These are phyloP conservation scores for Cyberlindnera xishuangbannaensis DNA, from an alignment of 805 yeast species.

Conservation along the genomic window DNA sequence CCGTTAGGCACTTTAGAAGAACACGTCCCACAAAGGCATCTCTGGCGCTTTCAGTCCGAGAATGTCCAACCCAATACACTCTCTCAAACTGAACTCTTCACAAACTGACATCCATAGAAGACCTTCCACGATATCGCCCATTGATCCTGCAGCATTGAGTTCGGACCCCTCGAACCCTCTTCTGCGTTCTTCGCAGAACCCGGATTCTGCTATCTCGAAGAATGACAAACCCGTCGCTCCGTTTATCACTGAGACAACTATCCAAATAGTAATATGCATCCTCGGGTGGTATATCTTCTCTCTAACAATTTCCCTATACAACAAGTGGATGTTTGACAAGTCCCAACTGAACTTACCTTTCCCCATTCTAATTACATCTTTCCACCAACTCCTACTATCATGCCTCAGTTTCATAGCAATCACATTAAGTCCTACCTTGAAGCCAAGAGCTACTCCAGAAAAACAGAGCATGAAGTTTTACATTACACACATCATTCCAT, in stretches of 20 bases:
- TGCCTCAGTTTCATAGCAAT: constrained; percentile 31
- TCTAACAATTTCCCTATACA: constrained; percentile 68
- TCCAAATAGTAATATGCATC: constrained; percentile 18
- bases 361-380: constrained; percentile 79
- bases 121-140: constrained; percentile 8
- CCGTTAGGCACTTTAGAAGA: neutral
- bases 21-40: neutral
- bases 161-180: neutral
- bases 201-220: neutral
- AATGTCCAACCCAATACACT: too few relatives aligned
- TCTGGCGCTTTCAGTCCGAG: too few relatives aligned
- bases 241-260: constrained; percentile 10
- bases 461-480: constrained; percentile 22
- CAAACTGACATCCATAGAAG: constrained; percentile 16
- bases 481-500: constrained; percentile 64
- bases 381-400: constrained; percentile 77
- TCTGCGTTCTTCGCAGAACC: too few relatives aligned
- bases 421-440: constrained; percentile 14
- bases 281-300: constrained; percentile 70
- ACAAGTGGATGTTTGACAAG: constrained; percentile 94
- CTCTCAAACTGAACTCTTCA: constrained; percentile 18
- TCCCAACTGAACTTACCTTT: constrained; percentile 69
- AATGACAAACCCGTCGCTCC: constrained; percentile 1
- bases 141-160: too few relatives aligned
- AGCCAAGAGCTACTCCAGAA: constrained; percentile 6